These are phyloP conservation scores for Fusarium ramigenum DNA, from an alignment of 2,329 filamentous ascomycete species.

Conservation along the genomic window DNA sequence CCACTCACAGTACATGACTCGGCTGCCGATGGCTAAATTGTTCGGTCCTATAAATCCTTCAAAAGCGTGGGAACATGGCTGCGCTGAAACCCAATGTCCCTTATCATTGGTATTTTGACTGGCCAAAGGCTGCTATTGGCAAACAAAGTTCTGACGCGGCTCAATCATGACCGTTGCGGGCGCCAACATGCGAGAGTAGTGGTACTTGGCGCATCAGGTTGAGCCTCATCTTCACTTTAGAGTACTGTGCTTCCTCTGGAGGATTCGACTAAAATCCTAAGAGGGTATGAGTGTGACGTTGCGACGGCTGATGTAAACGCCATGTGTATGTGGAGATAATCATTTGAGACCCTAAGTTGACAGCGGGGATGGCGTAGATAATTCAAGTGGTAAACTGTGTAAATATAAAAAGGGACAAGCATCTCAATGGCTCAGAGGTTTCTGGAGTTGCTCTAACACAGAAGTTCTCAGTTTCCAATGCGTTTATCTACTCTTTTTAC, in stretches of 20 bases:
- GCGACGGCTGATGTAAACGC: background rate
- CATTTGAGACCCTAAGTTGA: fast-evolving
- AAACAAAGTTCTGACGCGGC: background rate
- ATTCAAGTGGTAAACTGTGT: background rate
- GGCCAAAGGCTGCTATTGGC: background rate
- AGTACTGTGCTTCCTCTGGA: background rate
- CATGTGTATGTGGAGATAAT: background rate
- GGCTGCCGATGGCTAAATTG: no score
- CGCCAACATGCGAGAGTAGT: background rate
- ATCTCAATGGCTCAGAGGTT: background rate
- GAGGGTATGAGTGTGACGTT: background rate
- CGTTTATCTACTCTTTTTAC: background rate
- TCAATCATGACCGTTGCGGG: background rate
- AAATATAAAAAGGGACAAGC: background rate
- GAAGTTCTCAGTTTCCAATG: background rate
- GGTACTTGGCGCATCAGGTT: fast-evolving
- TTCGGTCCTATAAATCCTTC: background rate
- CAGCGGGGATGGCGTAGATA: background rate
- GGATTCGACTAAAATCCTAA: background rate
- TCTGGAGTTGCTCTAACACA: background rate
- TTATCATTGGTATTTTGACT: background rate
- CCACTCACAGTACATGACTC: no score
- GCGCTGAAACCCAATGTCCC: background rate
- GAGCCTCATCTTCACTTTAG: background rate
- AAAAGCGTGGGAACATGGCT: no score